Conservation (phyloP, 345 rosid species). For the Acer saccharum region DNA sequence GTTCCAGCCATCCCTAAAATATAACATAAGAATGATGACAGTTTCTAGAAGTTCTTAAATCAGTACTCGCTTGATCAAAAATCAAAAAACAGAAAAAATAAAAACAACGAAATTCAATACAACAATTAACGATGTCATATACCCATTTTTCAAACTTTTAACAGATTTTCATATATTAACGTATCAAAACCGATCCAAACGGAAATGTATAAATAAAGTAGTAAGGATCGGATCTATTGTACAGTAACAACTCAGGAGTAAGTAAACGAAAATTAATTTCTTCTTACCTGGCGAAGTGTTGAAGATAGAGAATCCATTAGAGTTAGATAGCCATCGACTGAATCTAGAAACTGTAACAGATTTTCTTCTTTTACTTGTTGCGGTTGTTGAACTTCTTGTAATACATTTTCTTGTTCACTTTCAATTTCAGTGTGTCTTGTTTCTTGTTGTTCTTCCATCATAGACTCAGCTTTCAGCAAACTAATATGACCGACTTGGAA, state of each 20-base stretch:
- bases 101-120: not conserved
- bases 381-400: not conserved
- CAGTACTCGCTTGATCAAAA: not conserved
- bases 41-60: not conserved
- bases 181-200: not conserved
- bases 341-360: slow-evolving; percentile 73
- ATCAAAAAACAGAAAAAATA: not conserved
- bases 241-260: not conserved
- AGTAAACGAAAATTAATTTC: not conserved
- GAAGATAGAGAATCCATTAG: slow-evolving; percentile 65
- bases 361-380: slow-evolving; percentile 31
- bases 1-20: slow-evolving; percentile 86
- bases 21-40: not conserved
- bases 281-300: slow-evolving; percentile 71
- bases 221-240: slow-evolving; percentile 13
- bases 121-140: not conserved
- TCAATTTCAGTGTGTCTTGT: slow-evolving; percentile 19
- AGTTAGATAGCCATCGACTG: slow-evolving; percentile 62
- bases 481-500: not conserved
- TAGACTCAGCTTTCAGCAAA: not conserved
- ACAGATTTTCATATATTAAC: not conserved
- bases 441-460: slow-evolving; percentile 32
- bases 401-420: slow-evolving; percentile 15
- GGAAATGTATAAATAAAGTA: not conserved
- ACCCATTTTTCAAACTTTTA: not conserved